Evolutionary conservation across 768 basidiomycete species (phyloP), one percentile per base, ranked within the genome.

Genomic region (Trametes punicea): DNA sequence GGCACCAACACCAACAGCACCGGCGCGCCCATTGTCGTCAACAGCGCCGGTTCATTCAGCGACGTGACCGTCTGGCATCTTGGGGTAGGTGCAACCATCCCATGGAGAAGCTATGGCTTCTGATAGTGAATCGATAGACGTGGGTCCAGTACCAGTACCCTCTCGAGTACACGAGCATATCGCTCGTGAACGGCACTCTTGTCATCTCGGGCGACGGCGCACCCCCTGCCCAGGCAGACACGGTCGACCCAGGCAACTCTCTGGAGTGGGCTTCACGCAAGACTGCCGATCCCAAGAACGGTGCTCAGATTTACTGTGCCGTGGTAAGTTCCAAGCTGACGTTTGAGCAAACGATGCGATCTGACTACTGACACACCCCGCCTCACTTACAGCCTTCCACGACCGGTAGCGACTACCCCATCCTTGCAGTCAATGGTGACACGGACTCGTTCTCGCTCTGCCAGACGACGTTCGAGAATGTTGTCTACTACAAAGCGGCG

Each of bases 1-100:
- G 59, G 66, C 8, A 66, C 73, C 5, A 80, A 80, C 56, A 60
- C 71, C 1, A 79, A 80, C 62, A 51, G 55, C 18, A 80, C 77
- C 1, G 80, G 79, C 0, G 74, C 65, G 3, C 78, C 80, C 8
- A 62, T 81, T 33, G 80, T 80, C 21, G 69, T 77, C 74, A 55
- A 72, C 70, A 33, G 74, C 67, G 64, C 56, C 9, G 65, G 65
- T 25, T 62, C 65, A 8, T 57, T 51, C 25, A 51, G 64, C 2
- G 78, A 77, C 27, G 67, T 71, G 20, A 60, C 61, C n/a, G 71
- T 77, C 50, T 69, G 77, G 51, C 73, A 76, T 10, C 73, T 78
- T n/a, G 78, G 79, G 41, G 80, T 80, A 56, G 30, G 74, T 69
- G 7, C 15, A 31, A 10, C 13, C 34, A 36, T 36, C 34, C 6